Evolutionary conservation across 192 early-diverging fungal genomes (phyloP).

Genomic region (Coemansia sp.): DNA sequence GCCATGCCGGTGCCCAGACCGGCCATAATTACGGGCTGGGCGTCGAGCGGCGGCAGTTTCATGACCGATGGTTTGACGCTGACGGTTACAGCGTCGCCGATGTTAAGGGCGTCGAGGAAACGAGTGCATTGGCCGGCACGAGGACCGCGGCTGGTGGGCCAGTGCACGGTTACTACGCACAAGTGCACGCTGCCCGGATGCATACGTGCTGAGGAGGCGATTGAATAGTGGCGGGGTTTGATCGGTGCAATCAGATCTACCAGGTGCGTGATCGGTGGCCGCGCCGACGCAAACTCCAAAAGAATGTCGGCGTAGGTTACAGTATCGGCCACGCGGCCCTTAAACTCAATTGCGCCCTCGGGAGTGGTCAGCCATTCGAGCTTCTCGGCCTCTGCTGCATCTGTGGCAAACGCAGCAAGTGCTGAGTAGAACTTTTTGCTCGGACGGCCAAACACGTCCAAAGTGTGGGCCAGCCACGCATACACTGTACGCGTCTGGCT

Average conservation of each 20-base stretch:
- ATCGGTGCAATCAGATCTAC: conserved; percentile 76
- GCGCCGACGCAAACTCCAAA: conserved; percentile 79
- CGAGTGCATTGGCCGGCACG: conserved; percentile 90
- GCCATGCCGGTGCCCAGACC: conserved; percentile 98
- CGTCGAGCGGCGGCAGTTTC: conserved; percentile 82
- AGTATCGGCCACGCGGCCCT: conserved; percentile 79
- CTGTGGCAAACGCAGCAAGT: conserved; percentile 70
- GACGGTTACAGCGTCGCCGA: conserved; percentile 75
- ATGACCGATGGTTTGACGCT: conserved; percentile 96
- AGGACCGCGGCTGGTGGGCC: conserved; percentile 69
- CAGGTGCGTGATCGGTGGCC: conserved; percentile 70
- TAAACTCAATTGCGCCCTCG: conserved; percentile 77
- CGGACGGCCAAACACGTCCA: conserved; percentile 93
- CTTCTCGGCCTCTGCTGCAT: conserved; percentile 66
- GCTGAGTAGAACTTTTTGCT: conserved; percentile 91
- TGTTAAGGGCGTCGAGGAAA: conserved; percentile 70
- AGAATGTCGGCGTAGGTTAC: conserved; percentile 85
- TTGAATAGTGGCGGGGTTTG: conserved; percentile 99
- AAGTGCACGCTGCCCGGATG: conserved; percentile 89
- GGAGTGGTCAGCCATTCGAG: conserved; percentile 64
- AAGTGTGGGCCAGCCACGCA: conserved; percentile 78
- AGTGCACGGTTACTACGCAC: conserved; percentile 89
- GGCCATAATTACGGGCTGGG: conserved; percentile 92
- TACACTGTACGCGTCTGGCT: conserved; percentile 71
- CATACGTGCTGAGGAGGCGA: conserved; percentile 85